Percentiles rank a stretch among this genome's conserved stretches.
Evolutionary conservation across 257 asterid species (phyloP).

Genomic region (Nicotiana benthamiana): DNA sequence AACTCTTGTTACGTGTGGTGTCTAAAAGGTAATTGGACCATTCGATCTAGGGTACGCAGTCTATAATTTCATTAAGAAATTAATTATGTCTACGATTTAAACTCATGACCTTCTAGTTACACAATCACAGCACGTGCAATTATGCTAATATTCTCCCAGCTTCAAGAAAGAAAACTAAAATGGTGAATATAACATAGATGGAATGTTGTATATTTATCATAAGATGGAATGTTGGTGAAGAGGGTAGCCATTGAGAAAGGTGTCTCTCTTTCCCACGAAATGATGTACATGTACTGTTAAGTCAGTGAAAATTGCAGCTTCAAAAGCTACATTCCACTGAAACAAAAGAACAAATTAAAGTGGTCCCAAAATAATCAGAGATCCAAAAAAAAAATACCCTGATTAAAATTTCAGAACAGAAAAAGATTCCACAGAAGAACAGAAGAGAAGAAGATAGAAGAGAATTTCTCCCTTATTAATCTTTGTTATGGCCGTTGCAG

Average conservation of each 20-base stretch:
- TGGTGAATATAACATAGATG: no score
- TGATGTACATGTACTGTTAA: slow-evolving; percentile 9
- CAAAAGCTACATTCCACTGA: slow-evolving; percentile 52
- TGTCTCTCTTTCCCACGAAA: slow-evolving; percentile 23
- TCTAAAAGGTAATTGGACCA: no score
- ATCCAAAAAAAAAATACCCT: not conserved
- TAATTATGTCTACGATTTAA: no score
- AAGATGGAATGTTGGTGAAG: slow-evolving; percentile 19
- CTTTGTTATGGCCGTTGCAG: not conserved
- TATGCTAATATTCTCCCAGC: no score
- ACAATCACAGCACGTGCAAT: no score
- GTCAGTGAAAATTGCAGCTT: slow-evolving; percentile 26
- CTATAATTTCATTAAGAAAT: no score
- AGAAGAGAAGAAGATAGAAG: not conserved
- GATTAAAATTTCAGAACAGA: not conserved
- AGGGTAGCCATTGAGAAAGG: slow-evolving; percentile 31
- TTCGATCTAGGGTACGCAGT: no score
- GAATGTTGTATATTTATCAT: no score
- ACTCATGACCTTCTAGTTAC: no score
- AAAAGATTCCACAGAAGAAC: not conserved
- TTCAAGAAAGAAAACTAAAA: no score
- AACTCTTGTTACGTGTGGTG: no score
- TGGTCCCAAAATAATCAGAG: slow-evolving; percentile 34
- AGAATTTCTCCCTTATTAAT: slow-evolving; percentile 11
- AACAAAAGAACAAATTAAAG: slow-evolving; percentile 14